phyloP scores from a whole-genome alignment of 805 yeast genomes.

The Torulaspora maleeae region DNA sequence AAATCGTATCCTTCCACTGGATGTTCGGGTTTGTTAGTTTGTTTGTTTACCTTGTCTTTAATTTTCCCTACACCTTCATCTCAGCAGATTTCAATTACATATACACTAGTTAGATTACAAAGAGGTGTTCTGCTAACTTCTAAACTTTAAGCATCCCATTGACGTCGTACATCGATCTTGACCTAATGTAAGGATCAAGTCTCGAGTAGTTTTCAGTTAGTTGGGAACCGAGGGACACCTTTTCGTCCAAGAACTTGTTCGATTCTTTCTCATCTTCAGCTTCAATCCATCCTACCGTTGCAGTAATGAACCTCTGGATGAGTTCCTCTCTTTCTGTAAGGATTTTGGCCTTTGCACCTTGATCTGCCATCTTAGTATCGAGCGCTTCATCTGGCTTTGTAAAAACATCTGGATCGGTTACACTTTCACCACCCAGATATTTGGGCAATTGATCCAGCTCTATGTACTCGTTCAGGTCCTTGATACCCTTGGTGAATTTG shows the following conservation, averaged over 20 bases:
- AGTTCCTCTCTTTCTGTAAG: constrained; percentile 51
- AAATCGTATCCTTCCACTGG: too few species aligned
- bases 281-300: constrained; percentile 78
- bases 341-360: constrained; percentile 44
- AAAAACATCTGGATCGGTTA: constrained; percentile 55
- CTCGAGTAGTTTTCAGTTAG: constrained; percentile 59
- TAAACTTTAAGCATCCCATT: constrained; percentile 45
- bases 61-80: neutral
- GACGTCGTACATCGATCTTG: constrained; percentile 75
- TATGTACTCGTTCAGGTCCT: constrained; percentile 64
- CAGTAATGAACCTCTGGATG: constrained; percentile 49
- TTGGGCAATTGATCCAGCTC: constrained; percentile 57
- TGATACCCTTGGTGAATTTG: constrained; percentile 64
- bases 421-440: constrained; percentile 66
- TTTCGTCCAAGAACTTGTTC: constrained; percentile 47
- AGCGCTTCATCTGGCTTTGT: constrained; percentile 54
- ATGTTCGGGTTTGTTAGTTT: too few species aligned
- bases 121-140: neutral
- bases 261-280: constrained; percentile 49
- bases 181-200: constrained; percentile 78
- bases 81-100: neutral
- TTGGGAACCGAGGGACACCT: constrained; percentile 47
- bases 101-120: neutral
- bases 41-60: too few species aligned
- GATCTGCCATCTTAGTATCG: constrained; percentile 46